phyloP scores from a whole-genome alignment of 306 rosid species.

The Cucumis hystrix region DNA sequence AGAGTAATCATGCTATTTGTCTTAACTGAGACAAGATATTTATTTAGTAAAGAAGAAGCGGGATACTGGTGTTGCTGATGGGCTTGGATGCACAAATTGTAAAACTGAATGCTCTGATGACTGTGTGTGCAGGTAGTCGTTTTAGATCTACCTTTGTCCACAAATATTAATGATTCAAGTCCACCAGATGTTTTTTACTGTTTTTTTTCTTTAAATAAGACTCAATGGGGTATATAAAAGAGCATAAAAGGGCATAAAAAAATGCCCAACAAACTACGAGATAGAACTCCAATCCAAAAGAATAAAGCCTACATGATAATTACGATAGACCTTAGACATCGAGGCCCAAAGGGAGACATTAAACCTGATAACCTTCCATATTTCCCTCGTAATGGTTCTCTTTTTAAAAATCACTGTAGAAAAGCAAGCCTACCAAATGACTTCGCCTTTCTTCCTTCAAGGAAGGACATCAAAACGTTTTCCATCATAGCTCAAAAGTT shows the following conservation, averaged over 20 bases:
- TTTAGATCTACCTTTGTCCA: not conserved
- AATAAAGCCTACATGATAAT: not conserved
- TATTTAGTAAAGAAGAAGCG: slow-evolving; percentile 86
- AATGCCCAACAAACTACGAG: not conserved
- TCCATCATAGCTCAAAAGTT: not conserved
- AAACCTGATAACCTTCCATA: not conserved
- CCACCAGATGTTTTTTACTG: not conserved
- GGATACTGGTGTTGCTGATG: slow-evolving; percentile 46
- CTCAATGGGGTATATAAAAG: not conserved
- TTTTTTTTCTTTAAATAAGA: not conserved
- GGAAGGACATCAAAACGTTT: not conserved
- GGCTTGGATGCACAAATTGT: slow-evolving; percentile 65
- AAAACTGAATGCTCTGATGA: slow-evolving; percentile 47
- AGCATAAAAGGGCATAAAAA: not conserved
- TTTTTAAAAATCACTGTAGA: not conserved
- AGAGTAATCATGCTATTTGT: slow-evolving; percentile 11
- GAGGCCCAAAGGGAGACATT: not conserved
- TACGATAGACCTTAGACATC: not conserved
- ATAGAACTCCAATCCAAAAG: not conserved
- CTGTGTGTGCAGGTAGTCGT: slow-evolving; percentile 81
- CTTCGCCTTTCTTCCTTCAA: not conserved
- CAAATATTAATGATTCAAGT: not conserved
- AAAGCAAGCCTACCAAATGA: not conserved
- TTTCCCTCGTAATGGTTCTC: not conserved
- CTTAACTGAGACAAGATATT: slow-evolving; percentile 50